Evolutionary conservation across 192 early-diverging fungal species (phyloP).

Genomic region (Podila epigama): DNA sequence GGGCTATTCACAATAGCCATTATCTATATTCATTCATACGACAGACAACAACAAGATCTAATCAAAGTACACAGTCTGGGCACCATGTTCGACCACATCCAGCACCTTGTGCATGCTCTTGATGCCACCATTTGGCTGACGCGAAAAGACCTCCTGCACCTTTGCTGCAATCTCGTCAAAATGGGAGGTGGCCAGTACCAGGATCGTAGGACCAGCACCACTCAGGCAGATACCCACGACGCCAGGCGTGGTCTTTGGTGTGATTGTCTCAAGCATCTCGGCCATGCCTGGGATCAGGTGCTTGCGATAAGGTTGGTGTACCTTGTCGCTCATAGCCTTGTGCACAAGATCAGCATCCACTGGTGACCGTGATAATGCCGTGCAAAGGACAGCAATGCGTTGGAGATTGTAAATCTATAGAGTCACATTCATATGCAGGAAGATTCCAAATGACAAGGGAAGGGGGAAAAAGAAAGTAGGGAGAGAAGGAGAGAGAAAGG

Average conservation of each 20-base stretch:
- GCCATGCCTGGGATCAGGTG: conserved; percentile 92
- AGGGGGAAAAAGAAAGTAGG: conserved; percentile 4
- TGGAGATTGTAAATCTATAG: conserved; percentile 88
- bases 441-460: too few relatives aligned
- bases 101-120: conserved; percentile 65
- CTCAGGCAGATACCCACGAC: conserved; percentile 92
- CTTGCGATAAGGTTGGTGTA: conserved; percentile 97
- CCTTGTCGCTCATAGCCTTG: conserved; percentile 93
- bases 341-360: conserved; percentile 82
- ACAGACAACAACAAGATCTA: neutral
- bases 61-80: conserved; percentile 42
- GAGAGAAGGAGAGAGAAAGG: neutral
- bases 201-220: conserved; percentile 96
- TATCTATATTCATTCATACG: neutral
- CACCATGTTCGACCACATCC: conserved; percentile 68
- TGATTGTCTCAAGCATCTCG: conserved; percentile 80
- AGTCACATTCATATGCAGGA: neutral
- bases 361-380: conserved; percentile 75
- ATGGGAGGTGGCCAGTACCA: conserved; percentile 84
- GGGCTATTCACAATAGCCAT: too few relatives aligned
- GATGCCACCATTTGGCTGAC: conserved; percentile 58
- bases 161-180: conserved; percentile 84
- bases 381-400: conserved; percentile 90
- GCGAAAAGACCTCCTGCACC: conserved; percentile 68
- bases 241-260: conserved; percentile 78